These are phyloP conservation scores for Diversispora epigaea DNA, from an alignment of 192 early-diverging fungal genomes.

Conservation along the genomic window DNA sequence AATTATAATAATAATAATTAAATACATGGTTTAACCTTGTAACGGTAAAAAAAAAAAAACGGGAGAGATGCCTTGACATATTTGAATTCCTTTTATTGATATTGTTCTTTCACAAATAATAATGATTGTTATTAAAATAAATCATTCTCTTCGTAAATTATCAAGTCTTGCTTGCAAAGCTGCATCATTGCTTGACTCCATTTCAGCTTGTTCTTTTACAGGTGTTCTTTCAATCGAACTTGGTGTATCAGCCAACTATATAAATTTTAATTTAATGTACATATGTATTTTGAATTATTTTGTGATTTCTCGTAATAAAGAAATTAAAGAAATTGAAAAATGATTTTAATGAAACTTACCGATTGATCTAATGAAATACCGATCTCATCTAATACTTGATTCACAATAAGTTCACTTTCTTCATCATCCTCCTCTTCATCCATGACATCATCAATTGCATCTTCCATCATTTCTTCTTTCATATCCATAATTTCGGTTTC, in stretches of 20 bases:
- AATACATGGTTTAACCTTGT: no score
- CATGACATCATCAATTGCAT: constrained; percentile 95
- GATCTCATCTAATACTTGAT: constrained; percentile 94
- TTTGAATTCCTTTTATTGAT: no score
- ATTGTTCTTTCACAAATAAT: neutral
- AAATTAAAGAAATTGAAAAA: neutral
- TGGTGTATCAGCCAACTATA: constrained; percentile 49
- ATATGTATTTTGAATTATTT: neutral
- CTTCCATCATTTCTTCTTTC: constrained; percentile 99
- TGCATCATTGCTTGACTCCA: constrained; percentile 66
- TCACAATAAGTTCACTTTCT: constrained; percentile 86
- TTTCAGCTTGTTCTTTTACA: constrained; percentile 49
- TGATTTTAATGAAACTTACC: constrained; percentile 56
- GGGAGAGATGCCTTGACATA: no score
- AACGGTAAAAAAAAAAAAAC: no score
- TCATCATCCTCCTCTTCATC: constrained; percentile 93
- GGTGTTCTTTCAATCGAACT: constrained; percentile 42
- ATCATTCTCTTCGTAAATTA: constrained; percentile 82
- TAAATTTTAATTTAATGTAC: neutral
- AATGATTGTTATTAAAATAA: neutral
- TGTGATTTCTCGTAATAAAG: neutral
- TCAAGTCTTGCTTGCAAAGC: constrained; percentile 88
- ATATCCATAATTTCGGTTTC: constrained; percentile 97
- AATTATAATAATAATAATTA: no score
- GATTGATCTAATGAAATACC: constrained; percentile 75